These are phyloP conservation scores for Flueggea neowawraea DNA, from an alignment of 441 rosid genomes.

Conservation along the genomic window DNA sequence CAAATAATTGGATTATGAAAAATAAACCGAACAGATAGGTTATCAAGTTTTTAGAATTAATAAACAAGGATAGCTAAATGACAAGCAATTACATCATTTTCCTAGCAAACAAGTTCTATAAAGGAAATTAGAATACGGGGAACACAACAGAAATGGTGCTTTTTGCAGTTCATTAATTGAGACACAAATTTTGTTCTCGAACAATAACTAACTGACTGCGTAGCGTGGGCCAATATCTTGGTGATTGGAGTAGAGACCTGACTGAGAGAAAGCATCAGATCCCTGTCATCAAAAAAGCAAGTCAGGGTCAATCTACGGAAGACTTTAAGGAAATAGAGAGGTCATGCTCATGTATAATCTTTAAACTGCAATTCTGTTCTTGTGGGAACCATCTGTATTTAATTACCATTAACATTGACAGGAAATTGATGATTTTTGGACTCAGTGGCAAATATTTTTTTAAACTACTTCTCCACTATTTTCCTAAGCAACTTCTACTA, in stretches of 20 bases:
- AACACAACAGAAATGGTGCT: too few relatives aligned
- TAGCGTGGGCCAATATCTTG: conserved; percentile 99
- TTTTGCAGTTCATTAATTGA: conserved; percentile 6
- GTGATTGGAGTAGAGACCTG: conserved; percentile 98
- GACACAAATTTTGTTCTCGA: not conserved
- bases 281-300: conserved; percentile 55
- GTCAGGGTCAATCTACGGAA: conserved; percentile 1
- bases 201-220: conserved; percentile 52
- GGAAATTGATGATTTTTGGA: too few relatives aligned
- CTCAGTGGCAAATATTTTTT: too few relatives aligned
- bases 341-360: not conserved
- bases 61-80: not conserved
- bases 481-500: too few relatives aligned
- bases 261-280: conserved; percentile 96
- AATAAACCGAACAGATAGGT: not conserved
- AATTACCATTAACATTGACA: too few relatives aligned
- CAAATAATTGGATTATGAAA: too few relatives aligned
- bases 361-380: too few relatives aligned
- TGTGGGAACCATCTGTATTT: too few relatives aligned
- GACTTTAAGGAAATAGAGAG: conserved; percentile 9
- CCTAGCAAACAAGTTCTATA: too few relatives aligned
- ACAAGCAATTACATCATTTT: too few relatives aligned
- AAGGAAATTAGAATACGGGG: too few relatives aligned
- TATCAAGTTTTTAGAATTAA: not conserved
- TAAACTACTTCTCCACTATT: too few relatives aligned